Base-by-base conservation (phyloP, 2,329 filamentous ascomycete genomes). In the Colletotrichum spinosum region DNA sequence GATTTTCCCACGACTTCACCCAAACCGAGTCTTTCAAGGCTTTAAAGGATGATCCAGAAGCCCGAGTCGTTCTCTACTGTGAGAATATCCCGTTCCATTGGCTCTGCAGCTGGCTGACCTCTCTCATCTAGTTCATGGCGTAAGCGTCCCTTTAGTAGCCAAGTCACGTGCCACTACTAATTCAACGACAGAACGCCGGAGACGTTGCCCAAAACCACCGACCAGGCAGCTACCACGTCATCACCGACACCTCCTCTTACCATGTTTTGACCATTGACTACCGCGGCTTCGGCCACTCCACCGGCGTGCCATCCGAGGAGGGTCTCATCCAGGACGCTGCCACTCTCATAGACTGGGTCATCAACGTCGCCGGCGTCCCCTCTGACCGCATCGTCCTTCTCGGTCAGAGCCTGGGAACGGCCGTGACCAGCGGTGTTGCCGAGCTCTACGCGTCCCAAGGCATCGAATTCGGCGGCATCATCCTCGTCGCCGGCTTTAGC, bases 211-310 rank as follows among this genome's bases (percentile, higher is more conserved):
- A 97, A 75, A 89, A 88, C 65, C 86, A 90, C 74, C 88, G 95
- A 13, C 90, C 93, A 2, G 84, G 89, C 38, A 91, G 89, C 61
- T 97, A 97, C 75, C 92, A 94, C 70, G 85, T 89, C 49, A 81
- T 97, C 46, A 88, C 93, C 4, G 87, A 91, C 56, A 88, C 90
- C 3, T 91, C 91, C 2, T 86, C 85, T 0, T 89, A 94, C 59
- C 94, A 97, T 74, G 86, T 97, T 49, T 82, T 97, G n/a, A 88
- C 93, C 44, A 89, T 97, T 71, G 94, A 97, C 81, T 97, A 97
- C 78, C 91, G 94, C 15, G 94, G 94, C 7, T 97, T 93, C 71
- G 94, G 94, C 1, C 84, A 87, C 44, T 96, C 92, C 8, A 92
- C 90, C 0, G 93, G 95, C n/a, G 80, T 78, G 4, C 95, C 95